phyloP scores from a whole-genome alignment of 2,329 filamentous ascomycete genomes.

The Arthrocladium fulminans region DNA sequence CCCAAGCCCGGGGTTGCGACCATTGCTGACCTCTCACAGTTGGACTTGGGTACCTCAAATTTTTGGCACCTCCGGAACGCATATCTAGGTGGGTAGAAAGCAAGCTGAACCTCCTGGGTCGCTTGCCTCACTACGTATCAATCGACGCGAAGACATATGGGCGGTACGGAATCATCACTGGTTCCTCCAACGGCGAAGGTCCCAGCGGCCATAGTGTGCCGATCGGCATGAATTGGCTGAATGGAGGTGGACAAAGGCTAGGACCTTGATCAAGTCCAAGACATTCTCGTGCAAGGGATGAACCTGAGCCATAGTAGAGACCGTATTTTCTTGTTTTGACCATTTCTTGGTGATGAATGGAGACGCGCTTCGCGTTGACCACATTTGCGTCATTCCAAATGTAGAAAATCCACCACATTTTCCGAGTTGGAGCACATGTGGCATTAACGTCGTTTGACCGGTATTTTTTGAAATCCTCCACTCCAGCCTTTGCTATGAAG shows the following conservation, averaged over 20 bases:
- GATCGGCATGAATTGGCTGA: slow-evolving; percentile 51
- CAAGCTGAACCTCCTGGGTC: slow-evolving; percentile 73
- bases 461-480: not conserved
- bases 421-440: not conserved
- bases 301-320: too few relatives aligned
- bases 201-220: slow-evolving; percentile 26
- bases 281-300: not conserved
- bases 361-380: not conserved
- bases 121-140: slow-evolving; percentile 84
- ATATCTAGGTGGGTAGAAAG: slow-evolving; percentile 78
- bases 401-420: not conserved
- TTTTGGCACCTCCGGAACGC: slow-evolving; percentile 83
- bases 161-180: slow-evolving; percentile 76
- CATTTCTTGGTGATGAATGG: too few relatives aligned
- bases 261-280: slow-evolving; percentile 47
- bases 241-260: slow-evolving; percentile 40
- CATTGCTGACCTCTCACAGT: slow-evolving; percentile 39
- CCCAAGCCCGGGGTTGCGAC: slow-evolving; percentile 10
- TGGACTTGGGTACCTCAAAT: slow-evolving; percentile 79
- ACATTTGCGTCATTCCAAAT: not conserved
- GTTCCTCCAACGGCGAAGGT: slow-evolving; percentile 34
- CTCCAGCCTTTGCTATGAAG: slow-evolving; percentile 17
- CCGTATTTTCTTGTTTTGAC: too few relatives aligned
- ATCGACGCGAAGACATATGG: slow-evolving; percentile 95
- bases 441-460: not conserved